Evolutionary conservation across 345 rosid species (phyloP), one percentile per base, ranked within the genome.

Genomic region (Gossypium rotundifolium): DNA sequence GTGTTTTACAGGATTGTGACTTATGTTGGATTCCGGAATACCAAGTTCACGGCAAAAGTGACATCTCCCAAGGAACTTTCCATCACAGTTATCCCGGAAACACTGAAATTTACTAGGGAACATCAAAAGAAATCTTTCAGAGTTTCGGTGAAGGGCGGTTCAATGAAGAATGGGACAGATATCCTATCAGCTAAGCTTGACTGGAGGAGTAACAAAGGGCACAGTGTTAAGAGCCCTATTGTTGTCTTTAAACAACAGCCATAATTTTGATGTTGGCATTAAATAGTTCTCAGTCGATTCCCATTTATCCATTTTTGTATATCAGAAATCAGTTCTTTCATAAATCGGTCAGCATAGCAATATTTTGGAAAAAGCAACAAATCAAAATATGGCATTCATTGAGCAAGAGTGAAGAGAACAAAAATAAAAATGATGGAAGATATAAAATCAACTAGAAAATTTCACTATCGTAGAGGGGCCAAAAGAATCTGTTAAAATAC

Each of bases 1-100:
- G 65, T 80, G 58, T 94, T 91, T 74, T 63, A 85, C 84, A 78
- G 98, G 58, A 88, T 84, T 1, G 93, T 89, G 66, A 94, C 88
- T 48, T 25, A 85, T 42, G 98, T 91, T 0, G 94, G 86, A 44
- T 44, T 29, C 2, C 84, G 77, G 8, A 74, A 76, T 3, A 81
- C 92, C 11, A 69, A 46, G 13, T 94, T 85, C 77, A 86, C 81
- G 65, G 93, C 91, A 1, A 85, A 3, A 29, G 88, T 88, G 60
- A 80, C 76, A 18, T 76, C 93, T 33, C 90, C 90, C 0, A 76
- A 85, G 40, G 90, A 83, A 40, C 70, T 91, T 48, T 80, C 80
- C 11, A 72, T 92, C 55, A 38, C 68, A 64, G 96, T 94, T 46
- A n/a, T 66, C 57, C 98, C 99, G 0, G 78, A 60, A n/a, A 83